Base-by-base conservation (phyloP, 768 basidiomycete species). In the Butyriboletus loyo region DNA sequence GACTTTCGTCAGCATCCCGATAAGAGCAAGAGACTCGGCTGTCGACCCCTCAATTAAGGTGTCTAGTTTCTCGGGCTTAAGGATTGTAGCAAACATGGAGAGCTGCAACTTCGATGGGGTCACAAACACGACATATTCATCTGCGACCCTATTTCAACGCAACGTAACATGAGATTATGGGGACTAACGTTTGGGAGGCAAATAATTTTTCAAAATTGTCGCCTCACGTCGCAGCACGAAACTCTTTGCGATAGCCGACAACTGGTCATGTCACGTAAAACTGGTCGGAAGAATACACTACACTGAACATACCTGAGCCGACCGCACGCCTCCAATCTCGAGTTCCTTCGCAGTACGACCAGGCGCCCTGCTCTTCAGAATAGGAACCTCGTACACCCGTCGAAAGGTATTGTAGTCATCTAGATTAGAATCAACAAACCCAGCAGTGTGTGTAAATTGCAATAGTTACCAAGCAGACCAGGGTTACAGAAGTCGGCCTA, bases 71-170 rank as follows among this genome's bases (percentile, higher is more conserved):
- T 85, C 82, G 0, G 86, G 84, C 27, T 83, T 77, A 7, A 99
- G 79, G 11, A 98, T 84, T 38, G 78, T 83, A 10, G 76, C 73
- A 62, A 94, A 92, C 61, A 98, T 86, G 13, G 81, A 75, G 7
- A 90, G 69, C 61, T 99, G 96, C 17, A 97, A 72, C n/a, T 71
- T 44, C 1, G 93, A 94, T 0, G 97, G 96, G 6, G 85, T 85
- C 28, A 97, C 78, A 67, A 98, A 98, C n/a, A 98, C 85, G n/a
- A 96, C 89, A 65, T 96, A 98, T 83, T 99, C 97, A 65, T 90
- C 96, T 98, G 57, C 8, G 9, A 38, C 25, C 17, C 21, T 17
- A 39, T 38, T 38, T 53, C 37, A 57, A 25, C 4, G 30, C 35
- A 55, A 27, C 53, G 36, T 17, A 27, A 15, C 7, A 24, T 11